A percentile compares a stretch with the other conserved stretches of the same genome.
Evolutionary conservation across 2,329 filamentous ascomycete genomes (phyloP).

Genomic region (Mycosphaerella arachidis): DNA sequence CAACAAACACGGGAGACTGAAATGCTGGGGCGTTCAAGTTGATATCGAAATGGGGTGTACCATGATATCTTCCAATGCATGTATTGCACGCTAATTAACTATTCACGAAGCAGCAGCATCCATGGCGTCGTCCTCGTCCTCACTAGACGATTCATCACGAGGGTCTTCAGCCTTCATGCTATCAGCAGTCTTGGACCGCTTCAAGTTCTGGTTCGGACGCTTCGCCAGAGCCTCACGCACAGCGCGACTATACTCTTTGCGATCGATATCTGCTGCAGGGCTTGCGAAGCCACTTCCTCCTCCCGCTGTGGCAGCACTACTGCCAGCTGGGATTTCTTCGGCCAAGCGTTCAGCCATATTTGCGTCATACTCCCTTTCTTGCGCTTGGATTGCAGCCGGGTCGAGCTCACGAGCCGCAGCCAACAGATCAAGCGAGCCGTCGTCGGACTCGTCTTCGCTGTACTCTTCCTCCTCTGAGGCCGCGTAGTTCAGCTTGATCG

Average conservation of each 20-base stretch:
- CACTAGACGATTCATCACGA: slow-evolving; percentile 4
- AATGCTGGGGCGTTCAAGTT: too few relatives aligned
- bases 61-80: background rate
- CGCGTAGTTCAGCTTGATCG: slow-evolving; percentile 27
- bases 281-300: slow-evolving; percentile 47
- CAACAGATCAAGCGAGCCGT: slow-evolving; percentile 43
- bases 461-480: slow-evolving; percentile 30
- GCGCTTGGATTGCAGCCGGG: slow-evolving; percentile 37
- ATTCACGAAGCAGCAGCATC: background rate
- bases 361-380: slow-evolving; percentile 46
- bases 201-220: slow-evolving; percentile 9
- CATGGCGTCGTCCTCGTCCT: slow-evolving; percentile 14
- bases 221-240: slow-evolving; percentile 11
- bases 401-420: slow-evolving; percentile 42
- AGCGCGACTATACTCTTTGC: slow-evolving; percentile 19
- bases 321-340: slow-evolving; percentile 47
- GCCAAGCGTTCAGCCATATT: slow-evolving; percentile 45
- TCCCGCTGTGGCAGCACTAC: slow-evolving; percentile 45
- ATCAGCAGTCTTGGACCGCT: slow-evolving; percentile 16
- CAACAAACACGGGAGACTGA: background rate
- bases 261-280: slow-evolving; percentile 28
- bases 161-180: slow-evolving; percentile 22
- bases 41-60: too few relatives aligned
- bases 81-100: background rate
- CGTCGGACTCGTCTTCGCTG: slow-evolving; percentile 31